These are phyloP conservation scores for Alisma plantagoaquatica DNA, from an alignment of 106 monocot species.

Conservation along the genomic window DNA sequence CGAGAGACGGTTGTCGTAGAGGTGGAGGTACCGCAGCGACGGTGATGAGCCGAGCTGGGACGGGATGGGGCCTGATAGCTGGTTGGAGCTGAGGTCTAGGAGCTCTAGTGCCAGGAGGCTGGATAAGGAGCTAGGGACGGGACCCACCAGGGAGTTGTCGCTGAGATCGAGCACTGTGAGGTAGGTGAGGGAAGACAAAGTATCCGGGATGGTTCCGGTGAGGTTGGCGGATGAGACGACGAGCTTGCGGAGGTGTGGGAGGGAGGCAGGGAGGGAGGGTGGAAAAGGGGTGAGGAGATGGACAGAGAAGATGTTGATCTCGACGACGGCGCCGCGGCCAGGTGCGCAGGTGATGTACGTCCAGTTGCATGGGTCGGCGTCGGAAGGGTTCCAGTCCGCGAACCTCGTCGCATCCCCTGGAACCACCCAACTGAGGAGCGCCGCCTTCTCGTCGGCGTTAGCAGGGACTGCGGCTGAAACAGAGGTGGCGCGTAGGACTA, in stretches of 20 bases:
- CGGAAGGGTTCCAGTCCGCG: conserved; percentile 42
- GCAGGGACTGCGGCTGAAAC: background rate
- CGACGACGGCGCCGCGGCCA: conserved; percentile 15
- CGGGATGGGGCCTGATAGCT: conserved; percentile 53
- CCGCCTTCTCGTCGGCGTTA: conserved; percentile 4
- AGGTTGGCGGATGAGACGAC: conserved; percentile 56
- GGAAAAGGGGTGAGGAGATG: conserved; percentile 33
- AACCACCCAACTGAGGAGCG: conserved; percentile 36
- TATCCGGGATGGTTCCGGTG: conserved; percentile 42
- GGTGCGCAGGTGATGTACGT: conserved; percentile 33
- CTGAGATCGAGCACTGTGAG: conserved; percentile 52
- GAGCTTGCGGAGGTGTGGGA: conserved; percentile 30
- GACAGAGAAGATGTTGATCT: conserved; percentile 44
- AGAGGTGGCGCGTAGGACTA: too few relatives aligned
- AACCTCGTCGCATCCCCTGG: background rate
- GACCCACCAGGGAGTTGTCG: conserved; percentile 47
- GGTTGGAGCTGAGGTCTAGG: conserved; percentile 61
- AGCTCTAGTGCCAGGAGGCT: conserved; percentile 14
- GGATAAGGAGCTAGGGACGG: conserved; percentile 37
- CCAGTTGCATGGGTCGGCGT: conserved; percentile 69
- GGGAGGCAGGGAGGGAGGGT: conserved; percentile 18
- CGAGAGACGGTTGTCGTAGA: conserved; percentile 74
- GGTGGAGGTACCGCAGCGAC: conserved; percentile 37
- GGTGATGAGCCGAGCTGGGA: conserved; percentile 10
- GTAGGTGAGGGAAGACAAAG: conserved; percentile 19